These are phyloP conservation scores for Xylariaceae sp. DNA, from an alignment of 2,329 filamentous ascomycete genomes.

Conservation along the genomic window DNA sequence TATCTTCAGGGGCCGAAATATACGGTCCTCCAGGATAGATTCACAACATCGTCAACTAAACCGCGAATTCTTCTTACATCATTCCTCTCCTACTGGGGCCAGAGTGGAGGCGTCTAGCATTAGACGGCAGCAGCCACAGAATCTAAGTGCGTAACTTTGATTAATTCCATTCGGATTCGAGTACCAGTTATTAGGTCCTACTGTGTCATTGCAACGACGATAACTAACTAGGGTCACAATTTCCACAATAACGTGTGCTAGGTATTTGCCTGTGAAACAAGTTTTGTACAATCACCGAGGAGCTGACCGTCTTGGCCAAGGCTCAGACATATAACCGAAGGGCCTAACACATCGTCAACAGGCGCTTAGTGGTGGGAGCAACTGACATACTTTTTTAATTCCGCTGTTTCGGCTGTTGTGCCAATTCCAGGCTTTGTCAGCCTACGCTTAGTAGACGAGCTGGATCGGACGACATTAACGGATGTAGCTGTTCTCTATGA, in stretches of 20 bases:
- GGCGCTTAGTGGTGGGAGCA: not conserved
- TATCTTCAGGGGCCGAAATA: too few relatives aligned
- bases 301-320: slow-evolving; percentile 33
- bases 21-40: not conserved
- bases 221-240: not conserved
- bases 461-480: slow-evolving; percentile 16
- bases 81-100: too few relatives aligned
- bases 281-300: slow-evolving; percentile 20
- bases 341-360: slow-evolving; percentile 25
- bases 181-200: not conserved
- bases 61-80: too few relatives aligned
- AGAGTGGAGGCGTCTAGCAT: not conserved
- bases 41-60: too few relatives aligned
- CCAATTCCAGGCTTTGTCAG: slow-evolving; percentile 14
- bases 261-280: not conserved
- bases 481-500: slow-evolving; percentile 18
- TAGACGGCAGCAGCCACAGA: not conserved
- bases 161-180: not conserved
- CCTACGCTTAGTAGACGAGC: slow-evolving; percentile 17
- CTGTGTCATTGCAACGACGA: not conserved
- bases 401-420: slow-evolving; percentile 10
- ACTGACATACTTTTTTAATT: slow-evolving; percentile 27
- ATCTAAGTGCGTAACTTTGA: not conserved
- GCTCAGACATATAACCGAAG: slow-evolving; percentile 32
- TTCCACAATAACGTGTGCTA: not conserved